Evolutionary conservation across 208 protist genomes (phyloP).

Genomic region (Leishmania mexicana): DNA sequence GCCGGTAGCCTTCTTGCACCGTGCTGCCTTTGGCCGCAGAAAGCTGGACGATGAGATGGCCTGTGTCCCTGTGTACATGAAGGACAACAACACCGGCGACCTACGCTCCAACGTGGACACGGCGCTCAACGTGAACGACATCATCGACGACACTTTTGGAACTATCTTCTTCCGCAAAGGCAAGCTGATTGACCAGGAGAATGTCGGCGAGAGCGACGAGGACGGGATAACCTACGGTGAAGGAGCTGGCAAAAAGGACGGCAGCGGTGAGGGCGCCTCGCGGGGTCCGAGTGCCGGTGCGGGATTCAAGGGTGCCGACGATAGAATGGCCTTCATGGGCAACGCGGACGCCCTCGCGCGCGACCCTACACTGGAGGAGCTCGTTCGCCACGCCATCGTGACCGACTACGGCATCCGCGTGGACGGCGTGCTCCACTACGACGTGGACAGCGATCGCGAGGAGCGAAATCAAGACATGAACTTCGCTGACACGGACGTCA

Average conservation of each 20-base stretch:
- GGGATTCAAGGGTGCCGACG: conserved; percentile 4
- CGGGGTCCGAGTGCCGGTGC: background rate
- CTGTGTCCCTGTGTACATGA: conserved; percentile 81
- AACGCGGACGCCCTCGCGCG: conserved; percentile 43
- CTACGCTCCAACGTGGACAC: conserved; percentile 74
- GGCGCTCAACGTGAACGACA: conserved; percentile 77
- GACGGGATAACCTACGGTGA: conserved; percentile 32
- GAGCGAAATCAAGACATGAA: conserved; percentile 72
- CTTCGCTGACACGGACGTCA: conserved; percentile 77
- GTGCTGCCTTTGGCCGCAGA: conserved; percentile 68
- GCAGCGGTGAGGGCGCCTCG: conserved; percentile 3
- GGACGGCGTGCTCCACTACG: conserved; percentile 73
- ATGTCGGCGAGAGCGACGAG: conserved; percentile 54
- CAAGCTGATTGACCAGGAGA: conserved; percentile 82
- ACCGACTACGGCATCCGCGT: conserved; percentile 70
- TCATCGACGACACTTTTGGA: conserved; percentile 82
- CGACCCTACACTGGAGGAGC: conserved; percentile 74
- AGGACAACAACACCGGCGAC: conserved; percentile 60
- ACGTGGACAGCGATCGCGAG: conserved; percentile 78
- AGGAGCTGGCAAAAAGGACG: conserved; percentile 21
- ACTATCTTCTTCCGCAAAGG: conserved; percentile 84
- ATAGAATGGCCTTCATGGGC: conserved; percentile 17
- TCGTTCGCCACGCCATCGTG: conserved; percentile 72
- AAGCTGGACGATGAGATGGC: conserved; percentile 85
- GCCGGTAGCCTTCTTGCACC: conserved; percentile 82